Conservation (phyloP, 768 basidiomycete species). For the Myochromella boudieri region DNA sequence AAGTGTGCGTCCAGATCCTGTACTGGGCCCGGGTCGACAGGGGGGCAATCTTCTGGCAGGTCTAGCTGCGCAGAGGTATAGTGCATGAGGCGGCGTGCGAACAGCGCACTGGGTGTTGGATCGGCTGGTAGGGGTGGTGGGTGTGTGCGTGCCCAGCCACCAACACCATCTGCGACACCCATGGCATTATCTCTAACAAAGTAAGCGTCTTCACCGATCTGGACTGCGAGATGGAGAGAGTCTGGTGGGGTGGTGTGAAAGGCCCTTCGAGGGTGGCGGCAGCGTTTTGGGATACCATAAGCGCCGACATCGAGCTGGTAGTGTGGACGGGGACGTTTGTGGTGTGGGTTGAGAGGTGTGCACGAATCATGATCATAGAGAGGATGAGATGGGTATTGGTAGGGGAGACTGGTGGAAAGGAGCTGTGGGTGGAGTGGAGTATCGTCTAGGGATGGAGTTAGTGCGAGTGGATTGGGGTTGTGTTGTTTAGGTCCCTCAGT, state of each 20-base stretch:
- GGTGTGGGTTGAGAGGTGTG: not conserved
- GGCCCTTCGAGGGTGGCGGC: constrained; percentile 21
- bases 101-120: constrained; percentile 45
- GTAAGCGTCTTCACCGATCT: constrained; percentile 93
- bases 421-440: not conserved
- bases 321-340: constrained; percentile 8
- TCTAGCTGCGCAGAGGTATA: constrained; percentile 62
- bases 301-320: constrained; percentile 73
- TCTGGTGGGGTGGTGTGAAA: constrained; percentile 28
- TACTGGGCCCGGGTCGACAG: constrained; percentile 19
- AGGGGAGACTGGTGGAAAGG: not conserved
- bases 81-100: constrained; percentile 84
- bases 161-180: constrained; percentile 95
- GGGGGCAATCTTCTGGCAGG: not conserved
- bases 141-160: constrained; percentile 67
- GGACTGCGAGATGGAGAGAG: constrained; percentile 53
- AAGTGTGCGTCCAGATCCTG: constrained; percentile 37
- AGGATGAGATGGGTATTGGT: constrained; percentile 2
- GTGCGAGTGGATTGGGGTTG: constrained; percentile 13
- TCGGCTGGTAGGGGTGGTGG: constrained; percentile 13
- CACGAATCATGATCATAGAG: not conserved
- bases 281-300: constrained; percentile 79
- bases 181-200: constrained; percentile 81
- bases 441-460: constrained; percentile 3
- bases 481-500: constrained; percentile 3